Evolutionary conservation across 495 filamentous ascomycete species (phyloP), one percentile per base, ranked within the genome.

Genomic region (Aspergillus saccharolyticus): DNA sequence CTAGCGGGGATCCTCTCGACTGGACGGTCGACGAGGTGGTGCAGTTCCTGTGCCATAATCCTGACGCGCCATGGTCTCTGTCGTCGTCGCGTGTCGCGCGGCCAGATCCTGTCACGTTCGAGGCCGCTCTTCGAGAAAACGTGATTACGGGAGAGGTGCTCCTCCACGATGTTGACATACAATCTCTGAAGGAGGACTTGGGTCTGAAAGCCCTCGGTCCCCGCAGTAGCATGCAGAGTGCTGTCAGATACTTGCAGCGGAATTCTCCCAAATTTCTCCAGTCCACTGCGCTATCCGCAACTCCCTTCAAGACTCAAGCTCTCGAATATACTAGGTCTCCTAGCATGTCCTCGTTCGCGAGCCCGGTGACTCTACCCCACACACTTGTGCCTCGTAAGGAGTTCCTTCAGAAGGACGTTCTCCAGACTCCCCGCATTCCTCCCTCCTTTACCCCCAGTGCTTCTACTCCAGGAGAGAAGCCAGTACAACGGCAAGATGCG

Each of bases 21-120:
- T 92, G 89, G 89, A 74, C 74, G 20, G 74, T 85, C 20, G 85
- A 89, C 19, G 75, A 83, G 33, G 80, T 91, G 1, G 80, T 89
- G 0, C 66, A 68, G 14, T 85, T 85, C 52, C 69, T 93, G 4
- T 90, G 88, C 70, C 74, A 79, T 24, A 42, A 68, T 2, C 63
- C 75, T 18, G 67, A 74, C 42, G 77, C 78, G 9, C 69, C 73
- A 56, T 78, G 75, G 75, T 67, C 74, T 6, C 49, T 54, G 30
- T 73, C 67, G 12, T 49, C 57, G 42, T 61, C 59, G 1, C 46
- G 54, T 18, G 44, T 61, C 7, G 66, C 68, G n/a, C 71, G 83
- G 7, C 85, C 84, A 18, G 74, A 87, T 44, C 68, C 74, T 0
- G 60, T 60, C 8, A 20, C 59, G 0, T 73, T 93, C 12, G 84